Percentiles rank a stretch among this genome's conserved stretches.
phyloP scores from a whole-genome alignment of 305 asterid species.

The Fraxinus platypoda region DNA sequence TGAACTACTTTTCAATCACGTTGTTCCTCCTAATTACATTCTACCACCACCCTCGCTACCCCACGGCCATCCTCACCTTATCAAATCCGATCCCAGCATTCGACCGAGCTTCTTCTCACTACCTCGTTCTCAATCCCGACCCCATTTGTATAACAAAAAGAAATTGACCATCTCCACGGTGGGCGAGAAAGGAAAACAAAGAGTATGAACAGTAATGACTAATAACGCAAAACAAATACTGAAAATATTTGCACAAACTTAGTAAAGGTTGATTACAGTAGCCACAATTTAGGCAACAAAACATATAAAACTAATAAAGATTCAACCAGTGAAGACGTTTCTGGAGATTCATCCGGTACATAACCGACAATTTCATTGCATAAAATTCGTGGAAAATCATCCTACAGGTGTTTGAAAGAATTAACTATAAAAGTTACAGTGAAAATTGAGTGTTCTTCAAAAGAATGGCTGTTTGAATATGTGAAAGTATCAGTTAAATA shows the following conservation, averaged over 20 bases:
- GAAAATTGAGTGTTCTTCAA: not conserved
- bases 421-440: not conserved
- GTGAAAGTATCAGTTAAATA: not conserved
- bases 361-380: not conserved
- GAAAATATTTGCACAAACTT: not conserved
- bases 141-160: not conserved
- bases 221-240: not conserved
- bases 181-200: not conserved
- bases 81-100: not conserved
- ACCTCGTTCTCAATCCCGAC: not conserved
- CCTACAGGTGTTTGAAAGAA: not conserved
- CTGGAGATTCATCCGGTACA: not conserved
- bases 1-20: not conserved
- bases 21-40: no score
- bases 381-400: not conserved
- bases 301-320: not conserved
- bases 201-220: not conserved
- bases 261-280: not conserved
- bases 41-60: no score
- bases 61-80: not conserved
- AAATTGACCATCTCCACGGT: not conserved
- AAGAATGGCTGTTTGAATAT: not conserved
- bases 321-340: not conserved
- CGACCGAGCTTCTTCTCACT: not conserved
- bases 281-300: not conserved